phyloP scores from a whole-genome alignment of 306 rosid species.

The Corylus heterophylla region DNA sequence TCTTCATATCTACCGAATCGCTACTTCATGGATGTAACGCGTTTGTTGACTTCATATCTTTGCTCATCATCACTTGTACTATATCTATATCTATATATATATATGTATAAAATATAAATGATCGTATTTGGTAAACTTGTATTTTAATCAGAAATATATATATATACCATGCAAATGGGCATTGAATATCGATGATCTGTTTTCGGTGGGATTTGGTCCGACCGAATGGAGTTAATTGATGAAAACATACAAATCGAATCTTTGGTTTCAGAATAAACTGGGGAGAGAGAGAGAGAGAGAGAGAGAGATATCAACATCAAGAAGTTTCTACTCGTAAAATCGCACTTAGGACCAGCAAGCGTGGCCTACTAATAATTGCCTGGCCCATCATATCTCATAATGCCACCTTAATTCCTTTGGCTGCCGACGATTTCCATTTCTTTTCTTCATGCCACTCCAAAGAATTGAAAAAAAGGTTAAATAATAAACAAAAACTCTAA shows the following conservation, averaged over 20 bases:
- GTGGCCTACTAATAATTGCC: slow-evolving; percentile 69
- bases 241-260: slow-evolving; percentile 41
- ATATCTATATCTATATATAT: too few relatives aligned
- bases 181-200: neutral
- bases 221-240: slow-evolving; percentile 54
- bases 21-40: too few relatives aligned
- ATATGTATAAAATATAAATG: too few relatives aligned
- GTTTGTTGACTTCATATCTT: too few relatives aligned
- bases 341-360: slow-evolving; percentile 51
- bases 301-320: slow-evolving; percentile 41
- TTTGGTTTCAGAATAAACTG: slow-evolving; percentile 23
- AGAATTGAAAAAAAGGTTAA: slow-evolving; percentile 5
- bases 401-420: slow-evolving; percentile 37
- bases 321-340: slow-evolving; percentile 29
- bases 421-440: slow-evolving; percentile 24
- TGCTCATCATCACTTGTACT: too few relatives aligned
- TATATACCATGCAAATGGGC: neutral
- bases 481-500: slow-evolving; percentile 12
- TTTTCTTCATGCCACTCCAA: neutral
- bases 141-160: too few relatives aligned
- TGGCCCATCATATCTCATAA: slow-evolving; percentile 49
- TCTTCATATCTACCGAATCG: neutral
- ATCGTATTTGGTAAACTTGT: too few relatives aligned
- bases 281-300: neutral
- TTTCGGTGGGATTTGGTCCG: slow-evolving; percentile 72